A percentile compares a stretch with the other conserved stretches of the same genome.
Conservation (phyloP, 768 basidiomycete genomes). For the Hericium alpestre region DNA sequence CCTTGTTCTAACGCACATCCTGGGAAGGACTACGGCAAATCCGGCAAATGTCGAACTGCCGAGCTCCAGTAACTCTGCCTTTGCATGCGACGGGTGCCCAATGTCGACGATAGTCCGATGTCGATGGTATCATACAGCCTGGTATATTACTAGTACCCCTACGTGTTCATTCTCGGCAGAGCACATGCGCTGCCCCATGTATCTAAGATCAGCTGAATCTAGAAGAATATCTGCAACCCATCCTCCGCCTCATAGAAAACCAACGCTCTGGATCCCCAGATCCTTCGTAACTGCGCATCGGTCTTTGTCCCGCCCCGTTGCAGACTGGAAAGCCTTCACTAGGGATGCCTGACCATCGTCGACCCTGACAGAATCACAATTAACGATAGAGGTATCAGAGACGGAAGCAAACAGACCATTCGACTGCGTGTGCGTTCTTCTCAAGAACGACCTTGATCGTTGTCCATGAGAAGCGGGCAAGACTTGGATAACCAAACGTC, state of each 20-base stretch:
- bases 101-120: too few relatives aligned
- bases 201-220: too few relatives aligned
- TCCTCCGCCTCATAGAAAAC: conserved; percentile 36
- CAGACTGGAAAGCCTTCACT: conserved; percentile 62
- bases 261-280: conserved; percentile 60
- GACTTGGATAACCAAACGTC: conserved; percentile 84
- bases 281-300: conserved; percentile 64
- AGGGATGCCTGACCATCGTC: conserved; percentile 77
- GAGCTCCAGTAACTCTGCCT: too few relatives aligned
- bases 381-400: background rate
- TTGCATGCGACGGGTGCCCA: too few relatives aligned
- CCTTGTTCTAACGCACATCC: too few relatives aligned
- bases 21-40: too few relatives aligned
- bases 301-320: conserved; percentile 65
- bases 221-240: too few relatives aligned
- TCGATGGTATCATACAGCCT: too few relatives aligned
- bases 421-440: conserved; percentile 62
- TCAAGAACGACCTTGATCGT: conserved; percentile 82
- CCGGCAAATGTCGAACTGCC: too few relatives aligned
- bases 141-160: too few relatives aligned
- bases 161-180: too few relatives aligned
- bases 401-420: conserved; percentile 49
- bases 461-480: conserved; percentile 93
- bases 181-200: too few relatives aligned
- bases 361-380: conserved; percentile 37